These are phyloP conservation scores for Mortierella sp. DNA, from an alignment of 371 early-diverging fungal species.

Conservation along the genomic window DNA sequence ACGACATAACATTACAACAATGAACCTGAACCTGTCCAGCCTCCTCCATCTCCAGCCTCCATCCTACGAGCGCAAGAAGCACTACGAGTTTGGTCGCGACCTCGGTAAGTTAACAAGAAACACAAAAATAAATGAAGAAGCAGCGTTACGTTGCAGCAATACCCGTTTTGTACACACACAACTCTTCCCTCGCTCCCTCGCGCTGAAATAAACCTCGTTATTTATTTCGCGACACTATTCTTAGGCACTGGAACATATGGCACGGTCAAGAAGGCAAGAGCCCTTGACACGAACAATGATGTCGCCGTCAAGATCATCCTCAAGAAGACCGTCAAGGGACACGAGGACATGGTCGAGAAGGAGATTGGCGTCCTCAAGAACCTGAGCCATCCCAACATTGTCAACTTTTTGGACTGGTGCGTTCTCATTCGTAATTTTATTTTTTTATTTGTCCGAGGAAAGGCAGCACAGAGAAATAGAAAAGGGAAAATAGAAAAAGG, in stretches of 20 bases:
- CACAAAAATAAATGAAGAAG: neutral
- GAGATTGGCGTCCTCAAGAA: constrained; percentile 79
- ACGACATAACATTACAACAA: constrained; percentile 11
- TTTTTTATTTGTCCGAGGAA: neutral
- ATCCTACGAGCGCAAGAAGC: constrained; percentile 77
- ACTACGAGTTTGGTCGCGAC: constrained; percentile 70
- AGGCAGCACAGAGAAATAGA: neutral
- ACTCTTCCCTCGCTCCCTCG: neutral
- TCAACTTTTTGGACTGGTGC: constrained; percentile 85
- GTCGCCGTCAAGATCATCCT: constrained; percentile 89
- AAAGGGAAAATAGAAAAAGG: neutral
- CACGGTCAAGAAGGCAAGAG: constrained; percentile 75
- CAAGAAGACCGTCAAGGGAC: constrained; percentile 74
- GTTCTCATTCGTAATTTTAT: constrained; percentile 61
- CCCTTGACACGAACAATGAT: constrained; percentile 65
- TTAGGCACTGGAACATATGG: constrained; percentile 83
- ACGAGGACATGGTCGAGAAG: constrained; percentile 81
- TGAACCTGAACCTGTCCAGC: constrained; percentile 48
- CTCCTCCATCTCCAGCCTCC: constrained; percentile 67
- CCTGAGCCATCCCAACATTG: constrained; percentile 86
- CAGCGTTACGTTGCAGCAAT: no score
- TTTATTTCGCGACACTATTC: neutral
- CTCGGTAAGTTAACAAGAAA: constrained; percentile 62
- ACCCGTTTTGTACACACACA: no score
- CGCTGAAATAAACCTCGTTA: neutral